These are phyloP conservation scores for Prunus padus DNA, from an alignment of 306 rosid genomes.

Conservation along the genomic window DNA sequence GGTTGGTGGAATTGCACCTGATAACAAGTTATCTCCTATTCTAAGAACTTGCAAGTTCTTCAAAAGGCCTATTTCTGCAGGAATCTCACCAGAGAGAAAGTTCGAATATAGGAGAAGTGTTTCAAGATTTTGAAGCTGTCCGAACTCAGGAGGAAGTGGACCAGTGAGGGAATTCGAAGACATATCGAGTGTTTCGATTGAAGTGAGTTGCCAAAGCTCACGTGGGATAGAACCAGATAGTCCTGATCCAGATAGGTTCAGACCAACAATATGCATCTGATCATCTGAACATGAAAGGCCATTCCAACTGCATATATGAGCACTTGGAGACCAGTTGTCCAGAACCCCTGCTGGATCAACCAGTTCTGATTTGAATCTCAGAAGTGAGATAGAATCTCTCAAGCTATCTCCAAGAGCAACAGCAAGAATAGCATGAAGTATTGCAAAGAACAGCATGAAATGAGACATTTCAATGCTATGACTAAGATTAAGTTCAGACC, in stretches of 20 bases:
- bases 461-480: constrained; percentile 37
- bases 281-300: constrained; percentile 67
- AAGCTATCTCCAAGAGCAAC: constrained; percentile 39
- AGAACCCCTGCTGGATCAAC: constrained; percentile 60
- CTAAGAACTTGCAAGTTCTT: constrained; percentile 73
- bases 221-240: constrained; percentile 65
- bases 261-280: constrained; percentile 43
- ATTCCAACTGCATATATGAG: constrained; percentile 64
- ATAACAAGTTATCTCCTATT: constrained; percentile 73
- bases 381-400: constrained; percentile 59
- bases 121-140: constrained; percentile 59
- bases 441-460: constrained; percentile 42
- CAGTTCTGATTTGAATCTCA: constrained; percentile 64
- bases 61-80: constrained; percentile 73
- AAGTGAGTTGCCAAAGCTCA: constrained; percentile 48
- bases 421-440: constrained; percentile 35
- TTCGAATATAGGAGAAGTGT: constrained; percentile 61
- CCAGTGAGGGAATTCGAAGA: constrained; percentile 74
- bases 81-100: constrained; percentile 72
- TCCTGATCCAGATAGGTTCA: constrained; percentile 71
- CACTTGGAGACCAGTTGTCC: constrained; percentile 63
- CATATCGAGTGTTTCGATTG: constrained; percentile 76
- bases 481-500: constrained; percentile 31
- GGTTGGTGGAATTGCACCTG: constrained; percentile 65
- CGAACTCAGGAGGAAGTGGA: constrained; percentile 62